These are phyloP conservation scores for Chlamydomonas incerta DNA, from an alignment of 139 green algal genomes.

Conservation along the genomic window DNA sequence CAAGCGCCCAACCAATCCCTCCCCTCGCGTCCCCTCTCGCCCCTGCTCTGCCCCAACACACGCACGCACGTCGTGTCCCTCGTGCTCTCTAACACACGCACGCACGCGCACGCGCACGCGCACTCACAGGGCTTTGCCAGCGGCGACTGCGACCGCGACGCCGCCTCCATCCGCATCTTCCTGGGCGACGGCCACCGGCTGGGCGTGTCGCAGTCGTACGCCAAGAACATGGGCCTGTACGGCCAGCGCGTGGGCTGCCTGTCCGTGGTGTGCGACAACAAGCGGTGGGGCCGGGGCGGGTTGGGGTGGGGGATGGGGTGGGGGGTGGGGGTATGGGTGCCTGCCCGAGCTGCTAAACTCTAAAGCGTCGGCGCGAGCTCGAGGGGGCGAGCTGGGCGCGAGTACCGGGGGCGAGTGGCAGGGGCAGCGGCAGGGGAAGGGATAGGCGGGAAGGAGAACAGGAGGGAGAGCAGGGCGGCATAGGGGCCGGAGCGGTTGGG, in stretches of 20 bases:
- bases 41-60: too few relatives aligned
- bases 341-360: too few relatives aligned
- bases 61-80: too few relatives aligned
- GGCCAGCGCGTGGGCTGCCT: conserved; percentile 75
- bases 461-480: too few relatives aligned
- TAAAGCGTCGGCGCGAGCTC: not conserved
- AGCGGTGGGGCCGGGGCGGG: too few relatives aligned
- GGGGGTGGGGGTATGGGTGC: not conserved
- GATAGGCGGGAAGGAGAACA: too few relatives aligned
- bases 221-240: conserved; percentile 95
- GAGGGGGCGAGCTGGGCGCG: not conserved
- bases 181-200: conserved; percentile 78
- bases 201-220: conserved; percentile 69
- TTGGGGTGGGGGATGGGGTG: not conserved
- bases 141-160: conserved; percentile 87
- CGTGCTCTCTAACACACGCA: too few relatives aligned
- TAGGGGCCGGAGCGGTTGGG: too few relatives aligned
- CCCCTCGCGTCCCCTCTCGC: too few relatives aligned
- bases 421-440: too few relatives aligned
- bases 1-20: too few relatives aligned
- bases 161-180: conserved; percentile 83
- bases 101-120: too few relatives aligned
- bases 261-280: conserved; percentile 66
- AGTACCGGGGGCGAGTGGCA: not conserved
- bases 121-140: conserved; percentile 90